A percentile compares a stretch with the other conserved stretches of the same genome.
These are phyloP conservation scores for Ceratobasidium sp. DNA, from an alignment of 1,284 basidiomycete species.

Conservation along the genomic window DNA sequence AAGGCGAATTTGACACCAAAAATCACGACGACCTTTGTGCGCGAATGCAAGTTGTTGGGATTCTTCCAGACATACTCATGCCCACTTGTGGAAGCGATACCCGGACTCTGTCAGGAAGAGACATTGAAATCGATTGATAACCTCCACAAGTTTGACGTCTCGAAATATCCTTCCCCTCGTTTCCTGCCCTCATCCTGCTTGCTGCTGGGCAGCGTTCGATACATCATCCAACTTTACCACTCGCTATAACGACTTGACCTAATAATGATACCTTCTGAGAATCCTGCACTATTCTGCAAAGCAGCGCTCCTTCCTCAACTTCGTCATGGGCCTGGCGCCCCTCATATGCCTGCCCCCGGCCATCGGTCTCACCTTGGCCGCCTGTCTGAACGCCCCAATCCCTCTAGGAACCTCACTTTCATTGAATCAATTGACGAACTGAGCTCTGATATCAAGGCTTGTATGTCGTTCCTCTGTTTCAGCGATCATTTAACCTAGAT, in stretches of 20 bases:
- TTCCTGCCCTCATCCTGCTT: conserved; percentile 28
- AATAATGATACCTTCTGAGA: conserved; percentile 38
- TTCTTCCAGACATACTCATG: conserved; percentile 21
- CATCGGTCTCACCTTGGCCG: conserved; percentile 29
- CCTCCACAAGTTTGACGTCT: conserved; percentile 1
- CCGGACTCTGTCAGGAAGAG: conserved; percentile 8
- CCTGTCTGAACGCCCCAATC: conserved; percentile 28
- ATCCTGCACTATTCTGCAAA: conserved; percentile 29
- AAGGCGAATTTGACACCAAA: conserved; percentile 1
- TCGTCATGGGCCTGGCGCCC: conserved; percentile 38
- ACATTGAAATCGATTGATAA: conserved; percentile 37
- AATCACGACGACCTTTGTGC: conserved; percentile 28
- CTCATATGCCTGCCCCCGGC: conserved; percentile 35
- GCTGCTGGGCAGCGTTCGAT: conserved; percentile 39
- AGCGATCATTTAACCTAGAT: not conserved
- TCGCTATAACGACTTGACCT: conserved; percentile 11
- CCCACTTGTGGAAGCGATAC: conserved; percentile 10
- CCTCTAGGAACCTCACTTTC: conserved; percentile 26
- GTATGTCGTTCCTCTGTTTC: not conserved
- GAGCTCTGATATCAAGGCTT: conserved; percentile 2
- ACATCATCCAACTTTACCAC: conserved; percentile 27
- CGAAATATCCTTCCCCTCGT: conserved; percentile 27
- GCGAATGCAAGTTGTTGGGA: conserved; percentile 1
- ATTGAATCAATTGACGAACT: conserved; percentile 29
- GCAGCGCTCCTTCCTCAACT: conserved; percentile 24